Conservation (phyloP, 2,329 filamentous ascomycete species). For the Xylaria sp. region DNA sequence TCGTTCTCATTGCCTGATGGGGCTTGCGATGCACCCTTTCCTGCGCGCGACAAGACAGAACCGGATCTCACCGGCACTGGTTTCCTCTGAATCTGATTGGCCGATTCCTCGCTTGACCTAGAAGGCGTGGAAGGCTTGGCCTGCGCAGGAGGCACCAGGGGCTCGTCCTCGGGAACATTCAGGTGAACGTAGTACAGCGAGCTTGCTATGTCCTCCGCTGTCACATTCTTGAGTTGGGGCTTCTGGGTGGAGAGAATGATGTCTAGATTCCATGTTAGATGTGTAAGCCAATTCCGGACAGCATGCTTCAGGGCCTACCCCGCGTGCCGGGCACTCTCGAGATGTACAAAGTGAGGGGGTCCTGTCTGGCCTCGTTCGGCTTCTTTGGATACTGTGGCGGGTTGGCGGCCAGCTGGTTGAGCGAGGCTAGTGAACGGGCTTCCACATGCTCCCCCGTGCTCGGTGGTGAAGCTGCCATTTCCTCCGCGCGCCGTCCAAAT, state of each 20-base stretch:
- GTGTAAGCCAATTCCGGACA: slow-evolving; percentile 13
- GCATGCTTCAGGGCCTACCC: slow-evolving; percentile 56
- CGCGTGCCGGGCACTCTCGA: slow-evolving; percentile 88
- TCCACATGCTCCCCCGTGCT: slow-evolving; percentile 58
- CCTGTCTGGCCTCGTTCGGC: slow-evolving; percentile 67
- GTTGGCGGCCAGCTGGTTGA: slow-evolving; percentile 81
- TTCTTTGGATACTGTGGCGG: slow-evolving; percentile 85
- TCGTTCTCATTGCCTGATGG: slow-evolving; percentile 31
- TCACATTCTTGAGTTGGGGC: slow-evolving; percentile 85
- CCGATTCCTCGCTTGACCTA: slow-evolving; percentile 48
- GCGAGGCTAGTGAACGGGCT: slow-evolving; percentile 78
- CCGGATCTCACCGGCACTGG: slow-evolving; percentile 43
- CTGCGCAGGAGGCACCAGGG: slow-evolving; percentile 38
- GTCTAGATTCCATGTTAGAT: slow-evolving; percentile 55
- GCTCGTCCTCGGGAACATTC: slow-evolving; percentile 61
- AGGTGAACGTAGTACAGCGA: slow-evolving; percentile 93
- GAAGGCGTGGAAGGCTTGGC: slow-evolving; percentile 37
- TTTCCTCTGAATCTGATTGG: slow-evolving; percentile 52
- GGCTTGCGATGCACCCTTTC: slow-evolving; percentile 10
- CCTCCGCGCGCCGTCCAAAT: neutral
- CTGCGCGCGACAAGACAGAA: slow-evolving; percentile 18
- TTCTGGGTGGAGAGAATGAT: slow-evolving; percentile 91
- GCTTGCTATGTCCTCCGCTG: slow-evolving; percentile 80
- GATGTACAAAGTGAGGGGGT: slow-evolving; percentile 85
- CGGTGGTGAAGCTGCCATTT: neutral